Evolutionary conservation across 306 rosid genomes (phyloP), one percentile per base, ranked within the genome.

Genomic region (Biancaea sappan): DNA sequence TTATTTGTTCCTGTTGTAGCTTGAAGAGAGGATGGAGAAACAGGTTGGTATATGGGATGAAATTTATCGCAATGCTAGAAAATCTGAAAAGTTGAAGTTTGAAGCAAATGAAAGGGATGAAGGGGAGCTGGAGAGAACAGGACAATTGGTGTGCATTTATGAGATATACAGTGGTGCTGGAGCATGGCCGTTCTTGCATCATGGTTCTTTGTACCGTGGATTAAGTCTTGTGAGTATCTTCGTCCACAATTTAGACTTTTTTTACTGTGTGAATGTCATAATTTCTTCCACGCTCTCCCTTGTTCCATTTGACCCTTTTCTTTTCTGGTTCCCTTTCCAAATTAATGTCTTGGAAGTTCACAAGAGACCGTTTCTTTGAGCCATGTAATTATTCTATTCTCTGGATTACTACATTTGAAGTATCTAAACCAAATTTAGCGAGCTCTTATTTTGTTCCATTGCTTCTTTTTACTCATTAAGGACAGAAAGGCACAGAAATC

Each of bases 71-170:
- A 94, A 73, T 73, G 95, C 96, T 57, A 84, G 99, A 69, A 94
- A 87, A 82, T 88, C 96, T 61, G 96, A 92, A 87, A 90, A 94
- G 69, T 87, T 90, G 63, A 90, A 78, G 81, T 94, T 90, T 82
- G 95, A 91, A 88, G 84, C 80, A 70, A 94, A 94, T 84, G 99
- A 94, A 79, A 87, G 99, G 83, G 99, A 94, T 84, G 99, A 92
- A 66, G 99, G 99, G 69, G 97, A 94, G 79, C 96, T 94, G 74
- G 96, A 92, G 91, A 88, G 99, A 83, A 90, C 90, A 21, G 97
- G 99, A 67, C 95, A 91, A 79, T 85, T 88, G 28, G 87, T 92
- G 65, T 90, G 96, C 84, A 88, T 94, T 62, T 94, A 94, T 83
- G 99, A 94, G 89, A 88, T 88, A 79, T 94, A 94, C 84, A 86